Evolutionary conservation across 1,284 basidiomycete genomes (phyloP).

Genomic region (Cutaneotrichosporon mucoides): DNA sequence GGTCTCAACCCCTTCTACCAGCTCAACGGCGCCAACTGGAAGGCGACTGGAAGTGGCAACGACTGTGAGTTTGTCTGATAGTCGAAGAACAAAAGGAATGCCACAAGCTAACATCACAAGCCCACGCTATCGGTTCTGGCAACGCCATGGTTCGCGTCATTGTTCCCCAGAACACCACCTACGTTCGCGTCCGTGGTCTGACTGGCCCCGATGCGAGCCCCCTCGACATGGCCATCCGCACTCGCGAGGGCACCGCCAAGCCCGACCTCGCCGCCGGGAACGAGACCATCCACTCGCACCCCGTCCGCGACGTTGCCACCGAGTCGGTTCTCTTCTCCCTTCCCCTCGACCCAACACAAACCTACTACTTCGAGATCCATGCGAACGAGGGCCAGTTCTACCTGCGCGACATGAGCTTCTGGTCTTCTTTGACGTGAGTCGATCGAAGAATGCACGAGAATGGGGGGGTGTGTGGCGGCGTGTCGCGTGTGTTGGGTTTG

Average conservation of each 20-base stretch:
- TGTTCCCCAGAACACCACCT: neutral
- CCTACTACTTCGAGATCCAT: neutral
- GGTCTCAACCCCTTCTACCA: neutral
- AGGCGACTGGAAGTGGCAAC: neutral
- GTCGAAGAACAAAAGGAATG: no score
- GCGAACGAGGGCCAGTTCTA: neutral
- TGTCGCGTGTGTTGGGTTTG: neutral
- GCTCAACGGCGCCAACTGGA: neutral
- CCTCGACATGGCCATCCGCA: neutral
- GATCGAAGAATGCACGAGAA: no score
- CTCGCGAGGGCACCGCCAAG: neutral
- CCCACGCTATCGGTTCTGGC: neutral
- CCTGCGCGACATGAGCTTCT: neutral
- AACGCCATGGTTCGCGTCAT: neutral
- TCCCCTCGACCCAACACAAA: conserved; percentile 1
- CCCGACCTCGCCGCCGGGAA: neutral
- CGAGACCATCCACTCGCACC: neutral
- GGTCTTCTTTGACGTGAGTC: neutral
- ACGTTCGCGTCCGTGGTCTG: neutral
- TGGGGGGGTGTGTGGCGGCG: neutral
- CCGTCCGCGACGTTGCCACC: neutral
- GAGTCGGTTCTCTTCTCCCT: neutral
- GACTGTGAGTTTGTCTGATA: neutral
- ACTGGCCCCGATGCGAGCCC: neutral
- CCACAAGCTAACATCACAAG: neutral